Base-by-base conservation (phyloP, 495 filamentous ascomycete species). In the Clavariopsis aquatica region DNA sequence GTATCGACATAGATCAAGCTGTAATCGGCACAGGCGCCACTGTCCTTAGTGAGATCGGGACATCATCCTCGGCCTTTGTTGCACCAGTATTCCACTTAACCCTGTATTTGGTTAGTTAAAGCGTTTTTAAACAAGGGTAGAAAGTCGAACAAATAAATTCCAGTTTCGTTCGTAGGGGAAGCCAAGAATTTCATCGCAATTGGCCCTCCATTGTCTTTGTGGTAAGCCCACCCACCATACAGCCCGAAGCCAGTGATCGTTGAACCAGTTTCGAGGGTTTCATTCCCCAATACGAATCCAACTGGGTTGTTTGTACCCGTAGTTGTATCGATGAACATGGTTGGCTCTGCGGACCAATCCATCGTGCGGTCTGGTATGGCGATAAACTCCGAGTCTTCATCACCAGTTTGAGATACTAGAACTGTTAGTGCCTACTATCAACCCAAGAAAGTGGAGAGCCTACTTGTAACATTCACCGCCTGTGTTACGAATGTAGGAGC, bases 161-260 rank as follows among this genome's bases (percentile, higher is more conserved):
- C 56, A 17, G 20, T 55, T n/a, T 60, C 56, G 12, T 66, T 56
- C 1, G 63, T 66, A 15, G 47, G 47, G 22, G 49, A 28, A 17
- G 63, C 63, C 24, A 31, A 52, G 20, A 66, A 66, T 10, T 55
- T 60, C 63, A 66, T 66, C 19, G 60, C 49, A 17, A 66, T 47
- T 5, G 47, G 45, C 17, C 28, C 56, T 7, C 23, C 43, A 17
- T 47, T 49, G 34, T 29, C 26, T 15, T 54, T 38, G 49, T 66
- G 56, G 38, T 52, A 60, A 12, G 63, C 63, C 63, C 56, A 66
- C 24, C 63, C 63, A 15, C 63, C 63, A 49, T 66, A 66, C 38
- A 66, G 45, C 15, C 63, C 63, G 26, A 66, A 60, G 6, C 57
- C 57, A 1, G 49, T 31, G 28, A 29, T 36, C 1, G 57, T 46